Base-by-base conservation (phyloP, 192 early-diverging fungal genomes). In the Powellomyces hirtus region DNA sequence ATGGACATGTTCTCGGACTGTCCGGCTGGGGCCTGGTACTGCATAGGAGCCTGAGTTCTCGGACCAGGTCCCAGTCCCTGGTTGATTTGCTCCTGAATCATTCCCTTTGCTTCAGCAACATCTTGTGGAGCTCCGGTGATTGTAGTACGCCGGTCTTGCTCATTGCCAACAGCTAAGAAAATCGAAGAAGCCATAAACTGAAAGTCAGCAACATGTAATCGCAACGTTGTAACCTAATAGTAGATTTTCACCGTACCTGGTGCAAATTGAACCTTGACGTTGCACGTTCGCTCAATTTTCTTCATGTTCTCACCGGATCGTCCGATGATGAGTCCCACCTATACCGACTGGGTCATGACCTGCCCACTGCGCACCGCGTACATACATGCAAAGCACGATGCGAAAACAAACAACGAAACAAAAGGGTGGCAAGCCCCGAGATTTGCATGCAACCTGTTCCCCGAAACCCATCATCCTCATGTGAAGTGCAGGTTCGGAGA, bases 271-370 rank as follows among this genome's bases (percentile, higher is more conserved):
- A 95, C 83, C 34, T 82, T 78, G 44, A 88, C 87, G 26, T 89
- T 89, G 26, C 86, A 87, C 22, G 77, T 76, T 53, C 84, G 80
- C 73, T 94, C 90, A 59, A 95, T 89, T 40, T 82, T 72, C 71
- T 90, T 87, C 64, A 95, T 68, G 76, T 89, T 91, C 45, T 89
- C 90, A 4, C 93, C 93, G 27, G 79, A 80, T 20, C 86, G 78
- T 10, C 93, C 93, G 74, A 95, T 95, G 33, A 95, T 82, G 42
- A 92, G 68, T 3, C 93, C 93, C 10, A 92, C 89, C 57, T 84
- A 35, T 73, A 45, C 20, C 20, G 44, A 45, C 42, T 11, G 42
- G 22, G 62, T 45, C 62, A 38, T 63, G 62, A 29, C 42, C 62
- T 60, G 34, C 59, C 40, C 8, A 42, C 40, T 18, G 77, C 59